Percentiles rank a stretch among this genome's conserved stretches.
Evolutionary conservation across 768 basidiomycete genomes (phyloP).

Genomic region (Tulasnella sp.): DNA sequence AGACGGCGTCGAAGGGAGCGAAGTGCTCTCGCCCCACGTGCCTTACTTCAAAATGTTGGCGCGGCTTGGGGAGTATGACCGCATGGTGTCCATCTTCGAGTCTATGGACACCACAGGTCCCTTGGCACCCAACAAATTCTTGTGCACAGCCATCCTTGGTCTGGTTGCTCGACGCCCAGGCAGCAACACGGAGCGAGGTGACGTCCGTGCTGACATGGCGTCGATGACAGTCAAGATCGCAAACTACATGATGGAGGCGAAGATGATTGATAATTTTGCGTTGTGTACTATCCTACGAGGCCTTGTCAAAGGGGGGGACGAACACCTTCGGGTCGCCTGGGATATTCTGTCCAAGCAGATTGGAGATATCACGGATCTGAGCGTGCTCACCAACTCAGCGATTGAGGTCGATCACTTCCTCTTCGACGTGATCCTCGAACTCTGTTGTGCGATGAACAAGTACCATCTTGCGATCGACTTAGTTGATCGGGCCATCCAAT

Average conservation of each 20-base stretch:
- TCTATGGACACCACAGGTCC: conserved; percentile 52
- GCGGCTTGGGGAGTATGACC: conserved; percentile 45
- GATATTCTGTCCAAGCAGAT: neutral
- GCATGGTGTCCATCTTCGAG: conserved; percentile 67
- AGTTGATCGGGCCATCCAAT: neutral
- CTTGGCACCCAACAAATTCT: conserved; percentile 44
- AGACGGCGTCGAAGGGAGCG: neutral
- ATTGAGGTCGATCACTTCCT: neutral
- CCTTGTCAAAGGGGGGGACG: neutral
- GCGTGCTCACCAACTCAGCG: neutral
- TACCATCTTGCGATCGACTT: conserved; percentile 2
- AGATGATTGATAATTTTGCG: conserved; percentile 3
- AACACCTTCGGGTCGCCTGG: conserved; percentile 4
- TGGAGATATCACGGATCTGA: neutral
- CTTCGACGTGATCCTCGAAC: conserved; percentile 11
- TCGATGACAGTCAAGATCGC: conserved; percentile 37
- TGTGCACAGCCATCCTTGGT: conserved; percentile 58
- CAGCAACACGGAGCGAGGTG: neutral
- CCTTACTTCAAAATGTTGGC: conserved; percentile 60
- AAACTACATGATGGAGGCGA: neutral
- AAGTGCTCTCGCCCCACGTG: conserved; percentile 35
- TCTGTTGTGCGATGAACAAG: conserved; percentile 5
- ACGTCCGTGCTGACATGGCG: conserved; percentile 28
- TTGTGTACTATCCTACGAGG: conserved; percentile 5
- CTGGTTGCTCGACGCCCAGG: conserved; percentile 30